Evolutionary conservation across 495 filamentous ascomycete species (phyloP).

Genomic region (Aspergillus haitiensis): DNA sequence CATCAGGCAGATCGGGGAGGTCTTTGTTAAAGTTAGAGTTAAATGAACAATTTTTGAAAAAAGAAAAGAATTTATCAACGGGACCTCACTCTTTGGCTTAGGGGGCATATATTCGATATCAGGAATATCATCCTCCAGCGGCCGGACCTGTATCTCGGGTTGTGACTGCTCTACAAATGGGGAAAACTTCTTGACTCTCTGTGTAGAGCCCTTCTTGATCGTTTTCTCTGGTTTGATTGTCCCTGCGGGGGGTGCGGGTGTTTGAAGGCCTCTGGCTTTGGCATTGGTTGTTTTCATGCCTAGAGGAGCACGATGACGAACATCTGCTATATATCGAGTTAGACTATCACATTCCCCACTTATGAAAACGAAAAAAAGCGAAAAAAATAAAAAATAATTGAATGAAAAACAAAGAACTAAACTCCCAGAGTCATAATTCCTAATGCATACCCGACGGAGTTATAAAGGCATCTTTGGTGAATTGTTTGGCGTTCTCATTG

Average conservation of each 20-base stretch:
- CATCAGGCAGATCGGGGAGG: conserved; percentile 73
- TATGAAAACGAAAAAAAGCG: background rate
- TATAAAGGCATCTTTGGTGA: conserved; percentile 65
- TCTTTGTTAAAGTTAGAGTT: conserved; percentile 48
- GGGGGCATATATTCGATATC: conserved; percentile 79
- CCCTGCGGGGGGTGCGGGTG: conserved; percentile 51
- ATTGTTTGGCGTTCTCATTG: conserved; percentile 61
- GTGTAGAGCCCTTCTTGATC: conserved; percentile 51
- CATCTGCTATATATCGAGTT: conserved; percentile 46
- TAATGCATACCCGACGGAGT: conserved; percentile 74
- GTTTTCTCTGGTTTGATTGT: conserved; percentile 50
- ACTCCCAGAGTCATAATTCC: conserved; percentile 4
- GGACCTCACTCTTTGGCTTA: conserved; percentile 53
- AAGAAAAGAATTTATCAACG: background rate
- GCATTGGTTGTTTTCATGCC: conserved; percentile 96
- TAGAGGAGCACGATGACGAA: conserved; percentile 73
- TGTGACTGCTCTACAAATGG: conserved; percentile 39
- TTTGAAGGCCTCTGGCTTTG: conserved; percentile 71
- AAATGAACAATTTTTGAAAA: conserved; percentile 34
- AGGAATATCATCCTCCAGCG: conserved; percentile 59
- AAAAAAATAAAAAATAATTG: conserved; percentile 2
- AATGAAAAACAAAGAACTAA: too few species aligned
- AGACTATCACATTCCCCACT: conserved; percentile 18
- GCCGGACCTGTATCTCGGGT: conserved; percentile 31
- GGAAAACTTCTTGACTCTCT: conserved; percentile 48